Percentiles rank a stretch among this genome's conserved stretches.
Conservation (phyloP, 2,329 filamentous ascomycete species). For the Cladosporium colombiae region DNA sequence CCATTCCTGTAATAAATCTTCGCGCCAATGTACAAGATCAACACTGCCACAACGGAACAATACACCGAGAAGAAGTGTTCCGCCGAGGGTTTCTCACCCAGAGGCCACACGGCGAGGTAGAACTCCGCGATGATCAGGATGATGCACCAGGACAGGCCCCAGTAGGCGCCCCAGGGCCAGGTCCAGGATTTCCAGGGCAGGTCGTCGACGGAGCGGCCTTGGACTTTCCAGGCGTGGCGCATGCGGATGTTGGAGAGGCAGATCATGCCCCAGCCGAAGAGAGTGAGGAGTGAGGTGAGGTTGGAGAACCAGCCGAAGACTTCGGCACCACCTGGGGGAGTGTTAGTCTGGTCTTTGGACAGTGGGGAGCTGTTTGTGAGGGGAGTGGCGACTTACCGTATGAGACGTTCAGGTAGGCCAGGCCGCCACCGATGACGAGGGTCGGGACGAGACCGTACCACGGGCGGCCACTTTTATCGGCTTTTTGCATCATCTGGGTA, state of each 20-base stretch:
- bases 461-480: constrained; percentile 38
- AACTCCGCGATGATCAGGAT: constrained; percentile 51
- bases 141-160: constrained; percentile 48
- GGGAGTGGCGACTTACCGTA: background rate
- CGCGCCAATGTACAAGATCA: constrained; percentile 46
- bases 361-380: too few species aligned
- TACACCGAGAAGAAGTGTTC: constrained; percentile 52
- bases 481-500: background rate
- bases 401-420: constrained; percentile 7
- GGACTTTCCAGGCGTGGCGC: constrained; percentile 60
- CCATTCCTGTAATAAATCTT: constrained; percentile 43
- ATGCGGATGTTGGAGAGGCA: constrained; percentile 70
- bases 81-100: constrained; percentile 38
- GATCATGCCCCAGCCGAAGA: constrained; percentile 74
- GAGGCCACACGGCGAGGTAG: constrained; percentile 51
- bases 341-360: background rate
- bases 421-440: constrained; percentile 17
- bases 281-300: constrained; percentile 69
- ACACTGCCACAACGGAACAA: constrained; percentile 46
- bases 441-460: constrained; percentile 36
- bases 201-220: constrained; percentile 54
- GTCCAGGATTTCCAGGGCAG: constrained; percentile 49
- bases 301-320: constrained; percentile 69
- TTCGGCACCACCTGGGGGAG: constrained; percentile 24
- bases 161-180: constrained; percentile 48